These are phyloP conservation scores for Cladophialophora exuberans DNA, from an alignment of 2,329 filamentous ascomycete species.

Conservation along the genomic window DNA sequence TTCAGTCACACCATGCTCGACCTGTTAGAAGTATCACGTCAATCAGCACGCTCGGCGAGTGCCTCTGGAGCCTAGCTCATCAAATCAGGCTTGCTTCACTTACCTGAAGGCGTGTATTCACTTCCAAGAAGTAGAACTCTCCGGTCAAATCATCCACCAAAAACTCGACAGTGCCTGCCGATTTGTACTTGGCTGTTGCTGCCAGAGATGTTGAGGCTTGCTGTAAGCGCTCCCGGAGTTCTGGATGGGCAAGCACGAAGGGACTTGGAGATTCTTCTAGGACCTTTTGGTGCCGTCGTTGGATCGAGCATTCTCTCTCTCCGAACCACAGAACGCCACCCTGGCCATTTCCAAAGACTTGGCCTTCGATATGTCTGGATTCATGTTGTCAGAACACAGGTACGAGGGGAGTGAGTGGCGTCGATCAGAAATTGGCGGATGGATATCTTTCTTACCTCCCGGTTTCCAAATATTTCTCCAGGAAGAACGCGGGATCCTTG, in stretches of 20 bases:
- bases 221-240: slow-evolving; percentile 64
- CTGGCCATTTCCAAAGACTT: slow-evolving; percentile 81
- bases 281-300: slow-evolving; percentile 86
- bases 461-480: slow-evolving; percentile 67
- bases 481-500: slow-evolving; percentile 79
- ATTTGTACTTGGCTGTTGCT: slow-evolving; percentile 67
- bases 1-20: slow-evolving; percentile 61
- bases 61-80: too few species aligned
- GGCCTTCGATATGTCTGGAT: slow-evolving; percentile 80
- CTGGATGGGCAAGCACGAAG: slow-evolving; percentile 56
- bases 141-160: slow-evolving; percentile 82
- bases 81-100: too few species aligned
- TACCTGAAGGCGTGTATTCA: slow-evolving; percentile 62
- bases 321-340: slow-evolving; percentile 81
- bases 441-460: neutral
- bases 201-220: slow-evolving; percentile 71
- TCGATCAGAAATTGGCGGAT: neutral
- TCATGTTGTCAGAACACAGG: too few species aligned
- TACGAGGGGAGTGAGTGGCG: slow-evolving; percentile 64
- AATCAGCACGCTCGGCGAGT: too few species aligned
- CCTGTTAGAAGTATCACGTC: too few species aligned
- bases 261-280: slow-evolving; percentile 87
- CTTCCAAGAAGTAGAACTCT: slow-evolving; percentile 70
- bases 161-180: slow-evolving; percentile 87
- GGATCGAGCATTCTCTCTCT: slow-evolving; percentile 85